Percentiles rank a stretch among this genome's conserved stretches.
Evolutionary conservation across 2,329 filamentous ascomycete genomes (phyloP).

Genomic region (Colletotrichum sp.): DNA sequence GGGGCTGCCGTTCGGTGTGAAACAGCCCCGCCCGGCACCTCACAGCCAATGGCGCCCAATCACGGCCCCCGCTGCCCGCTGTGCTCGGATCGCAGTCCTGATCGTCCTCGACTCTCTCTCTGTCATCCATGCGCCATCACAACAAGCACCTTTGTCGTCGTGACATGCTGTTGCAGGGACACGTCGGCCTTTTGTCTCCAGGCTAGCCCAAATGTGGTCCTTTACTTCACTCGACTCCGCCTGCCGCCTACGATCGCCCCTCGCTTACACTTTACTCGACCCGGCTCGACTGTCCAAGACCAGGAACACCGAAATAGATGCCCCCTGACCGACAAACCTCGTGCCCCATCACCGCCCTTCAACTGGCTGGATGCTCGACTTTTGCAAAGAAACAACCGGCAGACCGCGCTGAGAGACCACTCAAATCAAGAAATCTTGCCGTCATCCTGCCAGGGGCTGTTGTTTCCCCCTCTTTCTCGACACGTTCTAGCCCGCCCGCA

Average conservation of each 20-base stretch:
- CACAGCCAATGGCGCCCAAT: not conserved
- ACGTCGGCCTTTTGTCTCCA: not conserved
- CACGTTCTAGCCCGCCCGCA: not conserved
- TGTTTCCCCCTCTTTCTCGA: not conserved
- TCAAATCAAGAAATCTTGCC: not conserved
- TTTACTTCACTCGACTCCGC: constrained; percentile 8
- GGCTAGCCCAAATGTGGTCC: not conserved
- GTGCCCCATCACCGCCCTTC: constrained; percentile 9
- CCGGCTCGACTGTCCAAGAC: constrained; percentile 3
- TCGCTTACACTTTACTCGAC: constrained; percentile 13
- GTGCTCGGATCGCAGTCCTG: constrained; percentile 4
- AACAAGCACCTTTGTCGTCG: not conserved
- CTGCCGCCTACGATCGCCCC: not conserved
- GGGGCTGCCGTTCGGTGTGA: constrained; percentile 7
- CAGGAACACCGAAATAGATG: constrained; percentile 6
- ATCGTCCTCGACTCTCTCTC: not conserved
- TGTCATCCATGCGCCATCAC: constrained; percentile 1
- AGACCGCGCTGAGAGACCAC: not conserved
- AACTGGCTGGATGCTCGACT: constrained; percentile 3
- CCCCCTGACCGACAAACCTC: constrained; percentile 4
- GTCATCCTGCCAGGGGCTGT: not conserved
- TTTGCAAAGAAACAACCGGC: not conserved
- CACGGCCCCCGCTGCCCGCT: not conserved
- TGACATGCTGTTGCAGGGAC: not conserved
- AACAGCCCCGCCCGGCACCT: not conserved